Conservation (phyloP, 1,284 basidiomycete genomes). For the Puccinia polysora region DNA sequence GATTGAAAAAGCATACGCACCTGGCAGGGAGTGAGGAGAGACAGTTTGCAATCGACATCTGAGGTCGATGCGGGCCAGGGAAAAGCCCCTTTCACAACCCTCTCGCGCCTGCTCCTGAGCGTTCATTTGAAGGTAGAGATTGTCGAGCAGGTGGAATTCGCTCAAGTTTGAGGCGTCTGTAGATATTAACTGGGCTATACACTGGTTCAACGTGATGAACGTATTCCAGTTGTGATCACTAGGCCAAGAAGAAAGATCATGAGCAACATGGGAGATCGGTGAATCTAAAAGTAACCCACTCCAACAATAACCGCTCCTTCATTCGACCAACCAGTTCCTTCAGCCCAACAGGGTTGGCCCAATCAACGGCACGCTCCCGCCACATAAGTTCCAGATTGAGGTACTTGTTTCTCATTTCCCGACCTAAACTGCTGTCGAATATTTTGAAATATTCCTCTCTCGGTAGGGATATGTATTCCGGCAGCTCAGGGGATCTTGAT, state of each 20-base stretch:
- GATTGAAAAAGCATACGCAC: neutral
- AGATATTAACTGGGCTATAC: constrained; percentile 8
- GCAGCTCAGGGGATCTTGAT: constrained; percentile 7
- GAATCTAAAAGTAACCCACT: constrained; percentile 1
- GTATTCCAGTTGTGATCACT: constrained; percentile 40
- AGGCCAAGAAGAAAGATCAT: neutral
- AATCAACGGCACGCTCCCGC: constrained; percentile 29
- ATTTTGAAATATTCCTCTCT: constrained; percentile 40
- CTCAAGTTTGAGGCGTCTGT: neutral
- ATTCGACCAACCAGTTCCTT: constrained; percentile 14
- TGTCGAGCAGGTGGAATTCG: constrained; percentile 16
- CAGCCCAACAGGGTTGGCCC: constrained; percentile 27
- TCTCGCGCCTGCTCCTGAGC: neutral
- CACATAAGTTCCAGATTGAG: constrained; percentile 34
- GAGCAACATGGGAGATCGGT: neutral
- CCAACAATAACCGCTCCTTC: constrained; percentile 6
- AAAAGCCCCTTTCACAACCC: constrained; percentile 22
- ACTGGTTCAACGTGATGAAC: constrained; percentile 31
- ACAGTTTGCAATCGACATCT: constrained; percentile 10
- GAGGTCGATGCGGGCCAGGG: constrained; percentile 31
- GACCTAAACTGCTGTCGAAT: constrained; percentile 25
- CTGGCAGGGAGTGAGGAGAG: constrained; percentile 5
- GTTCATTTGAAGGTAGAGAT: constrained; percentile 8
- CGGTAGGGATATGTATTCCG: constrained; percentile 16
- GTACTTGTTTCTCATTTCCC: constrained; percentile 22